Base-by-base conservation (phyloP, 164 flowering plant species). In the Pachysandra terminalis region DNA sequence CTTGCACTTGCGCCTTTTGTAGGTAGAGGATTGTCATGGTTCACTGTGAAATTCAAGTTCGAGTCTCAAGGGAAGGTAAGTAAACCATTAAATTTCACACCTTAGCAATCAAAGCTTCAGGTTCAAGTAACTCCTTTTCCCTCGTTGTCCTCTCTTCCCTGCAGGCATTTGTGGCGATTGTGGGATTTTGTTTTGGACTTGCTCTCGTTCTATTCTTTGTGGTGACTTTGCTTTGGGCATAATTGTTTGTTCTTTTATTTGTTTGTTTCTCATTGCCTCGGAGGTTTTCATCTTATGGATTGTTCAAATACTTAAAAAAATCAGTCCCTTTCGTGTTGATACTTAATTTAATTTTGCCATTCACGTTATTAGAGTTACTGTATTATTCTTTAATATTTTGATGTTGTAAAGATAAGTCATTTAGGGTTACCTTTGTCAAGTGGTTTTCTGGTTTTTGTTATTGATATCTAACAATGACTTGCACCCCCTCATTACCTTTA, bases 1-100 rank as follows among this genome's bases (percentile, higher is more conserved):
- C 82, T 92, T 53, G 96, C 94, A 49, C 87, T 92, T 57, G 98
- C 98, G 7, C 96, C 98, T 37, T 72, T 88, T 55, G 98, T 90
- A 0, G 92, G 84, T 66, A 81, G 74, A 73, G 96, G 89, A 54
- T 79, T 92, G 79, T 80, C 90, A 55, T 90, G 98, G 98, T 88
- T 92, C 73, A 86, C 96, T 19, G 54, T 28, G 48, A 88, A 81
- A 72, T 87, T 74, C 64, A 81, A 83, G 49, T 88, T 92, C 68
- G 75, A 85, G 65, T 85, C 96, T 57, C 86, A 78, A 71, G 87
- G 85, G 26, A 90, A 87, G 86, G 97, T 86, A 65, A 64, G 64
- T 37, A 61, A 0, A 26, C 28, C 2, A n/a, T 45, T n/a, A 59
- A 58, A 27, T 41, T 49, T 64, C 55, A 40, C 54, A 9, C 55